Evolutionary conservation across 129 eudicot species (phyloP).

Genomic region (Heracleum sosnowskyi): DNA sequence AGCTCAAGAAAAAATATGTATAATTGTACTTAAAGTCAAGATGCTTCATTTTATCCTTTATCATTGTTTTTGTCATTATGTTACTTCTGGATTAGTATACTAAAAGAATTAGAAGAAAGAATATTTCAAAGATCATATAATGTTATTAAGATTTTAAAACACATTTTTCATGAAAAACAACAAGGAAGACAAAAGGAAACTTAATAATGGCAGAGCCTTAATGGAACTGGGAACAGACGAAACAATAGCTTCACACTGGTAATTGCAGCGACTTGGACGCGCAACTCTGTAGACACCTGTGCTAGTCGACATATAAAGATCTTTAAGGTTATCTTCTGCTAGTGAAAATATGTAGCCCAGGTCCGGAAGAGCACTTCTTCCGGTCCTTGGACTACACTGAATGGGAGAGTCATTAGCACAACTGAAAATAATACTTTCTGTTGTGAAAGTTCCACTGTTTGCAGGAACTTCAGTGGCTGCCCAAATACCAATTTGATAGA

Average conservation of each 20-base stretch:
- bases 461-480: slow-evolving; percentile 60
- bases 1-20: not conserved
- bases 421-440: slow-evolving; percentile 23
- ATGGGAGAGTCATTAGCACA: slow-evolving; percentile 71
- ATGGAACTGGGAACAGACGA: not conserved
- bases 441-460: slow-evolving; percentile 46
- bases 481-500: slow-evolving; percentile 57
- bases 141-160: not conserved
- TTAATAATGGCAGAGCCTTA: not conserved
- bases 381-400: slow-evolving; percentile 43
- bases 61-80: not conserved
- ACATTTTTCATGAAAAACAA: not conserved
- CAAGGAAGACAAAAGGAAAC: not conserved
- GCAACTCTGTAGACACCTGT: slow-evolving; percentile 65
- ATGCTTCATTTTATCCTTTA: not conserved
- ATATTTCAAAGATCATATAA: not conserved
- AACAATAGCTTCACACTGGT: slow-evolving; percentile 24
- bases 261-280: slow-evolving; percentile 66
- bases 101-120: not conserved
- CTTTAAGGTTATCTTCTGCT: slow-evolving; percentile 55
- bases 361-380: slow-evolving; percentile 45
- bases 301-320: slow-evolving; percentile 44
- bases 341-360: slow-evolving; percentile 58
- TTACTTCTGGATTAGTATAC: not conserved
- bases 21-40: not conserved